Conservation (phyloP, 1,139 yeast genomes). For the Debaryomycetaceae sp. region DNA sequence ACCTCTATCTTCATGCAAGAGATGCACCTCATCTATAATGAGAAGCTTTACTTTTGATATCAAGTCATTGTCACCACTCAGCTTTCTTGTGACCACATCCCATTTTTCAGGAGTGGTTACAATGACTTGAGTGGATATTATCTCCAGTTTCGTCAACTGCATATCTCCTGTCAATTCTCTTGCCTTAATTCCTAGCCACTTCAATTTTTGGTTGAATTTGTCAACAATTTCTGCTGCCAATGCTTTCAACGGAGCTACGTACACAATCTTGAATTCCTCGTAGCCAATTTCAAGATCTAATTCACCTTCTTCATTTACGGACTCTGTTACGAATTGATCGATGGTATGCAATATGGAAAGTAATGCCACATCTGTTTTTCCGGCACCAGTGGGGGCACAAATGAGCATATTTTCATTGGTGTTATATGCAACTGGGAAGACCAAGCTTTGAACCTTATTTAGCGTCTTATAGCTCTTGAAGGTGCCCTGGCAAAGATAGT, state of each 20-base stretch:
- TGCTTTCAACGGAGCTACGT: conserved; percentile 95
- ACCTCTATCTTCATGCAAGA: conserved; percentile 96
- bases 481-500: conserved; percentile 77
- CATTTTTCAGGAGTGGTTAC: conserved; percentile 98
- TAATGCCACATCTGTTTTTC: conserved; percentile 96
- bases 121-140: conserved; percentile 79
- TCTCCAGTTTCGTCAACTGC: conserved; percentile 85
- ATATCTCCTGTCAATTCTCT: conserved; percentile 95
- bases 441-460: conserved; percentile 88
- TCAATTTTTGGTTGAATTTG: conserved; percentile 72
- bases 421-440: conserved; percentile 86
- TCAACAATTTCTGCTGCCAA: conserved; percentile 97
- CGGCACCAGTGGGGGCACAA: conserved; percentile 99
- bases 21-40: conserved; percentile 94
- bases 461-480: conserved; percentile 74
- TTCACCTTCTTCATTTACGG: conserved; percentile 43
- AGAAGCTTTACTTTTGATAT: conserved; percentile 80
- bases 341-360: conserved; percentile 78
- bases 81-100: conserved; percentile 97
- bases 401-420: conserved; percentile 94
- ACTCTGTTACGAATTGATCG: conserved; percentile 57
- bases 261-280: conserved; percentile 84
- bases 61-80: conserved; percentile 78
- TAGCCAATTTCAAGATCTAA: conserved; percentile 63
- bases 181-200: conserved; percentile 83